Conservation (phyloP, 2,329 filamentous ascomycete genomes). For the Pyricularia pennisetigena region DNA sequence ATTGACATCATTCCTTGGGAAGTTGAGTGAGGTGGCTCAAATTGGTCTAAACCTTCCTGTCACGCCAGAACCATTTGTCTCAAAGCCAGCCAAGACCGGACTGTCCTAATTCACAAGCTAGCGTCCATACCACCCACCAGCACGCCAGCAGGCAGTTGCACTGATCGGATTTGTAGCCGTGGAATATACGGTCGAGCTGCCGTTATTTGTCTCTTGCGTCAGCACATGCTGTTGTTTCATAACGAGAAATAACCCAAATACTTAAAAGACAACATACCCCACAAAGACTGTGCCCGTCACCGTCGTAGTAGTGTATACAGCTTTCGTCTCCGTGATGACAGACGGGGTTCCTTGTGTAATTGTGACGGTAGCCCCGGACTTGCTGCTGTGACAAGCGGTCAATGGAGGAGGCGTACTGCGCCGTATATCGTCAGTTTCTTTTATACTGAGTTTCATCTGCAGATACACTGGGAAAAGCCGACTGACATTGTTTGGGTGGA, state of each 20-base stretch:
- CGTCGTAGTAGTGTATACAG: slow-evolving; percentile 24
- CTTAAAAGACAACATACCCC: slow-evolving; percentile 17
- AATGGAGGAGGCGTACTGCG: slow-evolving; percentile 21
- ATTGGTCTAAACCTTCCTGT: neutral
- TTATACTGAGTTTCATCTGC: neutral
- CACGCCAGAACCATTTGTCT: neutral
- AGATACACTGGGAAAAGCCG: neutral
- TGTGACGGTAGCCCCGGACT: slow-evolving; percentile 19
- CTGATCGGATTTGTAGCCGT: slow-evolving; percentile 22
- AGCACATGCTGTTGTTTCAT: neutral
- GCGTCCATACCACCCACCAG: slow-evolving; percentile 24
- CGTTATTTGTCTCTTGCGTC: neutral
- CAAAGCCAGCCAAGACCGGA: no score
- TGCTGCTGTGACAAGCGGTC: slow-evolving; percentile 20
- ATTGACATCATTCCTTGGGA: neutral
- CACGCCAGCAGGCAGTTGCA: slow-evolving; percentile 24
- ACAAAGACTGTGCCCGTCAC: slow-evolving; percentile 23
- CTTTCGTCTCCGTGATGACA: slow-evolving; percentile 22
- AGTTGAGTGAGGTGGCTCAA: neutral
- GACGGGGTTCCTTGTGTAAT: slow-evolving; percentile 16
- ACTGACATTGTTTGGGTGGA: slow-evolving; percentile 1
- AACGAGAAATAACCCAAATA: neutral
- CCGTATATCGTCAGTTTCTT: neutral
- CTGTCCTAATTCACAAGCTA: no score
- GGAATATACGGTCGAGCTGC: slow-evolving; percentile 21